Percentiles rank a stretch among this genome's conserved stretches.
These are phyloP conservation scores for Singerocomus inundabilis DNA, from an alignment of 1,284 basidiomycete species.

Conservation along the genomic window DNA sequence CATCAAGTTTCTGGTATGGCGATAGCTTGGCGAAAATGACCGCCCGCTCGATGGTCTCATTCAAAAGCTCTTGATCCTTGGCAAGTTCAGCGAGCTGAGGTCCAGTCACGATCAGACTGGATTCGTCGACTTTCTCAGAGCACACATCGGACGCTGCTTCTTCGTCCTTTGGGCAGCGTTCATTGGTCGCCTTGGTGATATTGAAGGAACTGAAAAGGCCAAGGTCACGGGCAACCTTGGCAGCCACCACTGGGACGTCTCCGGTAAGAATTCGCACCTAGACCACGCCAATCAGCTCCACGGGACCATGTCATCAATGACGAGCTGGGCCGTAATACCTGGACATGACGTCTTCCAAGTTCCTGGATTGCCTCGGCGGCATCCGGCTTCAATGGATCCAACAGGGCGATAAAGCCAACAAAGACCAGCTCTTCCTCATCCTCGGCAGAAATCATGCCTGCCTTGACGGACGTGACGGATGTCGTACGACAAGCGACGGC, in stretches of 20 bases:
- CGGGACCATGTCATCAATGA: not conserved
- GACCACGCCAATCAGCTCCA: slow-evolving; percentile 1
- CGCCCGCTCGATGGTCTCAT: slow-evolving; percentile 34
- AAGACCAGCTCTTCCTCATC: slow-evolving; percentile 33
- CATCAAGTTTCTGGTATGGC: slow-evolving; percentile 34
- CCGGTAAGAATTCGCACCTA: slow-evolving; percentile 35
- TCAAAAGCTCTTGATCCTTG: slow-evolving; percentile 28
- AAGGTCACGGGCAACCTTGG: slow-evolving; percentile 35
- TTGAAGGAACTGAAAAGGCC: slow-evolving; percentile 29
- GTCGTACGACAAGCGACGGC: slow-evolving; percentile 30
- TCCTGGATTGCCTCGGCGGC: slow-evolving; percentile 32
- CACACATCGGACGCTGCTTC: slow-evolving; percentile 18
- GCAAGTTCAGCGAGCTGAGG: slow-evolving; percentile 31
- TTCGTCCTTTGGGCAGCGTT: slow-evolving; percentile 23
- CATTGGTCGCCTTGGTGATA: slow-evolving; percentile 3
- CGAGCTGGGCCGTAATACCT: slow-evolving; percentile 18
- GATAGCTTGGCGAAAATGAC: slow-evolving; percentile 34
- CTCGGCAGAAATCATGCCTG: slow-evolving; percentile 17
- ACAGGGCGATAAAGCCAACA: slow-evolving; percentile 29
- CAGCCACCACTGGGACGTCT: slow-evolving; percentile 32
- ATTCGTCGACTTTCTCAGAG: slow-evolving; percentile 19
- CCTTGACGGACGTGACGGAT: slow-evolving; percentile 10
- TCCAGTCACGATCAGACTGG: slow-evolving; percentile 30
- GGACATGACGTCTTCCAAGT: slow-evolving; percentile 30
- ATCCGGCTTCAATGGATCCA: slow-evolving; percentile 33